A percentile compares a stretch with the other conserved stretches of the same genome.
Evolutionary conservation across 2,329 filamentous ascomycete genomes (phyloP).

Genomic region (Shiraia bambusicola): DNA sequence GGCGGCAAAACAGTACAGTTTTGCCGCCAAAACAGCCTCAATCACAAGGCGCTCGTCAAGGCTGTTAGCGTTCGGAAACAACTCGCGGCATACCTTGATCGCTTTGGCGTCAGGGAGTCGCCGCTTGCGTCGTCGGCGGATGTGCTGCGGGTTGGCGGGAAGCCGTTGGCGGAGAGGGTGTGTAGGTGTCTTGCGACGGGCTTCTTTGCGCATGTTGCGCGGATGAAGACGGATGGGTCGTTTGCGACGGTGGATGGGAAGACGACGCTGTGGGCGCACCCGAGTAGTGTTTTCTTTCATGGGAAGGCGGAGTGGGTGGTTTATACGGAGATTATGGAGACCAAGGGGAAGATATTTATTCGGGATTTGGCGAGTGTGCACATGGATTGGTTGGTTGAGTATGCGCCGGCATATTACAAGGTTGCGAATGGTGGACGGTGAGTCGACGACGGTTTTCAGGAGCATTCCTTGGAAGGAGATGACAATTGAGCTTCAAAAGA

Average conservation of each 20-base stretch:
- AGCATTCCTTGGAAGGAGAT: no score
- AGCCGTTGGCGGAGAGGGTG: constrained; percentile 69
- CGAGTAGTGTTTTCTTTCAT: constrained; percentile 92
- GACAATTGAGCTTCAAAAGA: no score
- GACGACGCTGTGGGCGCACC: constrained; percentile 80
- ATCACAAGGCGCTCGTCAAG: constrained; percentile 78
- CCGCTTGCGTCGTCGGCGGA: constrained; percentile 49
- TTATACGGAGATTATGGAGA: constrained; percentile 92
- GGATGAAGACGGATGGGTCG: constrained; percentile 90
- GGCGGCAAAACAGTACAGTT: constrained; percentile 80
- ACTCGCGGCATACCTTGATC: constrained; percentile 81
- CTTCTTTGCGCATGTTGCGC: constrained; percentile 90
- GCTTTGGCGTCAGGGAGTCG: constrained; percentile 67
- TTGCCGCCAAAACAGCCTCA: constrained; percentile 83
- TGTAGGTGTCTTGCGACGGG: constrained; percentile 82
- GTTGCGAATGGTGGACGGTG: constrained; percentile 23
- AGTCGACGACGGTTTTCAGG: constrained; percentile 1
- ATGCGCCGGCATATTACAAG: constrained; percentile 68
- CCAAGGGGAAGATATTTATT: constrained; percentile 83
- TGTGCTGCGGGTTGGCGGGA: constrained; percentile 44
- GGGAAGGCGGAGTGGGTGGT: constrained; percentile 95
- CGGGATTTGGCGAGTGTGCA: constrained; percentile 91
- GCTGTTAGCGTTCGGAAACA: constrained; percentile 87
- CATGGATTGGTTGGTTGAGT: constrained; percentile 88
- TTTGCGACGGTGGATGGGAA: constrained; percentile 83